Evolutionary conservation across 2,329 filamentous ascomycete species (phyloP), one percentile per base, ranked within the genome.

Genomic region (Colletotrichum nymphaeae): DNA sequence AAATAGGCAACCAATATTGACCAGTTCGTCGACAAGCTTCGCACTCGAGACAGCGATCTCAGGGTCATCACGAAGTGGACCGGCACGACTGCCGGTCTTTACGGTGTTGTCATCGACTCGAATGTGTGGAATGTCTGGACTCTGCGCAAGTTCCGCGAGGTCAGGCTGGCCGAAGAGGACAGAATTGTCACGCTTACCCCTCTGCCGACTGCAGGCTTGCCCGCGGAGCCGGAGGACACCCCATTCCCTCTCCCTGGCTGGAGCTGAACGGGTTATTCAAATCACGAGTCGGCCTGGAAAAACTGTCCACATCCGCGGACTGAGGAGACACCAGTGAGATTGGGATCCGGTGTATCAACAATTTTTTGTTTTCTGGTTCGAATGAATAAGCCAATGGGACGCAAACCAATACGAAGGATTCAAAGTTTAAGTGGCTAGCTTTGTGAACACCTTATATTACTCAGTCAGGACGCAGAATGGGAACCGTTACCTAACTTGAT

Each of bases 91-190:
- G 1, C 16, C 46, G 46, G 57, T 55, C 60, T 66, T 22, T 26
- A 66, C 55, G 72, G 74, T 19, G 58, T 66, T 37, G 65, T 68
- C 32, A 63, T 76, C 35, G 26, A 57, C 35, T 72, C 71, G 37
- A 37, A 64, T 14, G 22, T 14, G 4, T 67, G 67, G 19, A 69
- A 62, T 35, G n/a, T 56, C 28, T 12, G 24, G 22, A 24, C 37
- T 2, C 26, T 76, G 28, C 7, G 14, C 9, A 22, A 19, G 3
- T 71, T 67, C 30, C 59, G 26, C 3, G 69, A 74, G 56, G 73
- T 76, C 19, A 5, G 30, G 16, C 11, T 4, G 7, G 67, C 55
- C 5, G 69, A 75, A 37, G 8, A 19, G n/a, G 67, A 71, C 14
- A 14, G 52, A 35, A 24, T 66, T 14, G 19, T 67, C 26, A 63